phyloP scores from a whole-genome alignment of 108 stramenopile genomes.

The Nitzschia sp. region DNA sequence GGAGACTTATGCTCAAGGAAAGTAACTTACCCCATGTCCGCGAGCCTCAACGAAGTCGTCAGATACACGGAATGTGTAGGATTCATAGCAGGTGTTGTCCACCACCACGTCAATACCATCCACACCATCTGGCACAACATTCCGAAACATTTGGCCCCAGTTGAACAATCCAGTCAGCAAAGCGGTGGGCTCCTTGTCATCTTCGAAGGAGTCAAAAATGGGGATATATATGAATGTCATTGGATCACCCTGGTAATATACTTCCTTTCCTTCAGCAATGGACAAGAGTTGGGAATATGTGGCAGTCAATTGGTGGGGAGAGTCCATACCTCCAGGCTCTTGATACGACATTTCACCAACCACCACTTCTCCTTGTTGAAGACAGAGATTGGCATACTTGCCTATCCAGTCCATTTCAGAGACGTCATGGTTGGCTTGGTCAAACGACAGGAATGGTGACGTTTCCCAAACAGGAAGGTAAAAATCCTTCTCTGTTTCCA shows the following conservation, averaged over 20 bases:
- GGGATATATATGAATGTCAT: conserved; percentile 13
- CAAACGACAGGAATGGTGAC: conserved; percentile 17
- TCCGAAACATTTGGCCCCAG: conserved; percentile 9
- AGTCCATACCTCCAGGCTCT: conserved; percentile 10
- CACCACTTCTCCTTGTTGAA: conserved; percentile 11
- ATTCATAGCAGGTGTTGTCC: conserved; percentile 9
- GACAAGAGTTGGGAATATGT: conserved; percentile 3
- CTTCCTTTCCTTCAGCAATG: conserved; percentile 2
- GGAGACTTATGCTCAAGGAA: neutral
- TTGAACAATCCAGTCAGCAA: conserved; percentile 10
- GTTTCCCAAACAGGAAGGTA: conserved; percentile 22
- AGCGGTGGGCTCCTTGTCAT: neutral
- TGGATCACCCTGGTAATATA: conserved; percentile 15
- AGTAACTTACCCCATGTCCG: conserved; percentile 17
- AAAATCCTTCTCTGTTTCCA: neutral
- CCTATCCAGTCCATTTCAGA: neutral
- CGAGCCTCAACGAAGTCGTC: neutral
- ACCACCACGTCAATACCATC: conserved; percentile 17
- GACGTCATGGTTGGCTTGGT: conserved; percentile 13
- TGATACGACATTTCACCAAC: conserved; percentile 4
- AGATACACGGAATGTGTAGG: conserved; percentile 3
- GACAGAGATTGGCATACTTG: neutral
- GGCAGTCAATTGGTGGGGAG: neutral
- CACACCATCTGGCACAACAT: neutral
- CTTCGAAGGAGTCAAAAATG: conserved; percentile 19